Evolutionary conservation across 2,329 filamentous ascomycete genomes (phyloP), one percentile per base, ranked within the genome.

Genomic region (Metarhizium humberi): DNA sequence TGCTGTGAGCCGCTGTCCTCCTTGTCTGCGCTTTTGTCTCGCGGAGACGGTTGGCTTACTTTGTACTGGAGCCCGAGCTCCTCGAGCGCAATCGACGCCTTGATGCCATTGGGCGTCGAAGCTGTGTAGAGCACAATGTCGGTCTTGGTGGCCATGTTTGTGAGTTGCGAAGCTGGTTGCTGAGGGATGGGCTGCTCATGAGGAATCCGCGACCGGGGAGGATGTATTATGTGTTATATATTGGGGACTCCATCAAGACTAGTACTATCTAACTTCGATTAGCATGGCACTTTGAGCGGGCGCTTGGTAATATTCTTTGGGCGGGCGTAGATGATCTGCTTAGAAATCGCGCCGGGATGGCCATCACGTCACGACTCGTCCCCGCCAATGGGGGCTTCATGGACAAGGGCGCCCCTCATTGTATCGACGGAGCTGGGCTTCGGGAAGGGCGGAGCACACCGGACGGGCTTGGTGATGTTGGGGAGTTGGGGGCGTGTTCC

Each of bases 81-180:
- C 73, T 95, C 90, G 16, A 96, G 75, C 10, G 89, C 79, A 61
- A 96, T 95, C 55, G 88, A 91, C 58, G 90, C 82, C 71, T 95
- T 96, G 78, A 94, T 87, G 60, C 91, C 90, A 72, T 96, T 96
- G 49, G 92, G 90, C 52, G 92, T 96, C 65, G 85, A 80, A 13
- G 81, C 78, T 13, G 90, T 95, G 75, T 94, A 95, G 34, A 95
- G 81, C 47, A 85, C 87, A 64, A 95, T 90, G 62, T 88, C 77
- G 6, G 87, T 70, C 59, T 67, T 64, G 18, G 62, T 50, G 5
- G 53, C 50, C 53, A 55, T 57, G 30, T 38, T 52, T 20, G 7
- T 46, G 40, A 42, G 16, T 40, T 29, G 50, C n/a, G 43, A 46
- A 29, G 43, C 45, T 30, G 14, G 14, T 48, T 30, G 20, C 13